Base-by-base conservation (phyloP, 202 grass and related monocot genomes). In the Hordeum pubiflorum region DNA sequence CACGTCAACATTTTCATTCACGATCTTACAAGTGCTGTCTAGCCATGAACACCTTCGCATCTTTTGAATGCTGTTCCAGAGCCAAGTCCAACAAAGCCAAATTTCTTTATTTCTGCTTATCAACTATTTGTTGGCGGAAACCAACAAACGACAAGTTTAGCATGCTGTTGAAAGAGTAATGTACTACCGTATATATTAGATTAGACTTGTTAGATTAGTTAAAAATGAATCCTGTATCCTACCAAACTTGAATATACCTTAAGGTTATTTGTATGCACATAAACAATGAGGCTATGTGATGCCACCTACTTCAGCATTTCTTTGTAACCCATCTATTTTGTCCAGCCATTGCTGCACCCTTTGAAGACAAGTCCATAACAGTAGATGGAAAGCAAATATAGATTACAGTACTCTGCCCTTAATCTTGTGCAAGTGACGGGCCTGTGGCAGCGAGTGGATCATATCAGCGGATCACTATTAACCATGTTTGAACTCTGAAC, bases 181-280 rank as follows among this genome's bases (percentile, higher is more conserved):
- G 46, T 50, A 50, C 46, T 50, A 50, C 46, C 15, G 6, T 50
- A 69, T 68, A 46, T 78, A 36, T 20, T 34, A 46, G 14, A 13
- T 31, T 71, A 78, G 69, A 70, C 43, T 44, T 58, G 65, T 64
- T 82, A 50, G 38, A 10, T 59, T 64, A 70, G 52, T 83, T 73
- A 80, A 20, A 33, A 62, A 57, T 81, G 70, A 57, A 50, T 50
- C 46, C 46, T 7, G 46, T 50, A 50, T 14, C 5, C 46, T 81
- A 31, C 24, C 24, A 44, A 71, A 70, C 36, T n/a, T 69, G 56
- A 46, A 75, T 74, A 36, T 29, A 81, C n/a, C 9, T 80, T 55
- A 8, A 29, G 37, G 18, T 58, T 46, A 6, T 50, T 69, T 33
- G 17, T 54, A 21, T 61, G 29, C 13, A 70, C 66, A 10, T 37